These are phyloP conservation scores for Eucalyptus grandis DNA, from an alignment of 345 rosid species.

Conservation along the genomic window DNA sequence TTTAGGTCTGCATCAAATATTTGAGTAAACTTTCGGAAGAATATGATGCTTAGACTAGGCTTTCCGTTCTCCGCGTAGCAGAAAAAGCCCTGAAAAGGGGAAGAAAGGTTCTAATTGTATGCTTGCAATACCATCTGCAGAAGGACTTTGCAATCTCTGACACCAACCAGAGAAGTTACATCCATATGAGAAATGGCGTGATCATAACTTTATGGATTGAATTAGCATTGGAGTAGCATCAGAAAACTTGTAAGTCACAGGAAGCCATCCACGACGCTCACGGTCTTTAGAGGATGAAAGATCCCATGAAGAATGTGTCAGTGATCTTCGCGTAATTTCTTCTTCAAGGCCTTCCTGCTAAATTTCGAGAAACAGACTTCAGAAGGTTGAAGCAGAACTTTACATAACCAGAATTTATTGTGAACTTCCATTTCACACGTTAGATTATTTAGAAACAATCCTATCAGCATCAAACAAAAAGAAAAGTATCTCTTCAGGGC, in stretches of 20 bases:
- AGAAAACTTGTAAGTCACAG: slow-evolving; percentile 63
- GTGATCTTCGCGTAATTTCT: slow-evolving; percentile 70
- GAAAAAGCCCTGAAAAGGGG: neutral
- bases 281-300: slow-evolving; percentile 62
- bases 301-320: slow-evolving; percentile 85
- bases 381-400: neutral
- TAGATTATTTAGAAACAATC: neutral
- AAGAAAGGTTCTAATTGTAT: neutral
- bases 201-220: slow-evolving; percentile 62
- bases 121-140: neutral
- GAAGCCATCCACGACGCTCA: slow-evolving; percentile 93
- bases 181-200: neutral
- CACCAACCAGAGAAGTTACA: neutral
- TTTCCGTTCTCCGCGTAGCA: neutral
- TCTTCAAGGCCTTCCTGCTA: slow-evolving; percentile 81
- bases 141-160: neutral
- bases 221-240: slow-evolving; percentile 70
- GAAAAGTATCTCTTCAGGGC: neutral
- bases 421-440: neutral
- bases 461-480: neutral
- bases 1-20: neutral
- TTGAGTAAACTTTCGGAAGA: neutral
- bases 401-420: neutral
- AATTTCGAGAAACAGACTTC: neutral
- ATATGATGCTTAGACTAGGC: neutral